Conservation (phyloP, 1,139 yeast genomes). For the Arxiozyma slooffiae region DNA sequence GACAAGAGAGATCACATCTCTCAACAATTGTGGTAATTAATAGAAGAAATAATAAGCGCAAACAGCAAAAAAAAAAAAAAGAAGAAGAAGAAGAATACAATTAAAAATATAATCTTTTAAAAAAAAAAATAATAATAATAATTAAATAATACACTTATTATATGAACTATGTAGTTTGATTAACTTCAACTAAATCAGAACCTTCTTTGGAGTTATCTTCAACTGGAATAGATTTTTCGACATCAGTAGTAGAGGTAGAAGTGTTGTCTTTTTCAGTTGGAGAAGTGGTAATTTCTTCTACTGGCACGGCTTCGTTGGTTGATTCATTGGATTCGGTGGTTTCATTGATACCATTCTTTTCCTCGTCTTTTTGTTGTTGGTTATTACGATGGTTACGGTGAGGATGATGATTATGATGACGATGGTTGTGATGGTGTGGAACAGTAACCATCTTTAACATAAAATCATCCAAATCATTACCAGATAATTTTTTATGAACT, state of each 20-base stretch:
- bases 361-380: constrained; percentile 1
- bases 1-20: neutral
- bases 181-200: constrained; percentile 1
- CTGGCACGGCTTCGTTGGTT: too few relatives aligned
- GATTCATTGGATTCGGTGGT: constrained; percentile 1
- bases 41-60: neutral
- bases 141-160: neutral
- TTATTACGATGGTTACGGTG: constrained; percentile 3
- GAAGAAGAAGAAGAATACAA: too few relatives aligned
- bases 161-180: constrained; percentile 1
- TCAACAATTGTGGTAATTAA: neutral
- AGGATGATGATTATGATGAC: neutral
- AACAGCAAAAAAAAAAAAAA: neutral
- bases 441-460: constrained; percentile 13
- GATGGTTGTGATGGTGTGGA: constrained; percentile 5
- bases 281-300: too few relatives aligned
- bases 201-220: constrained; percentile 3
- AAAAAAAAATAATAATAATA: neutral
- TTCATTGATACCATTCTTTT: neutral
- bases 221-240: neutral
- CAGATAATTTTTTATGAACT: constrained; percentile 18
- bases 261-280: too few relatives aligned
- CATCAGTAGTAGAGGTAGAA: neutral
- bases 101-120: neutral
- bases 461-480: constrained; percentile 19